Conservation (phyloP, 2,329 filamentous ascomycete species). For the Colletotrichum brevisporum region DNA sequence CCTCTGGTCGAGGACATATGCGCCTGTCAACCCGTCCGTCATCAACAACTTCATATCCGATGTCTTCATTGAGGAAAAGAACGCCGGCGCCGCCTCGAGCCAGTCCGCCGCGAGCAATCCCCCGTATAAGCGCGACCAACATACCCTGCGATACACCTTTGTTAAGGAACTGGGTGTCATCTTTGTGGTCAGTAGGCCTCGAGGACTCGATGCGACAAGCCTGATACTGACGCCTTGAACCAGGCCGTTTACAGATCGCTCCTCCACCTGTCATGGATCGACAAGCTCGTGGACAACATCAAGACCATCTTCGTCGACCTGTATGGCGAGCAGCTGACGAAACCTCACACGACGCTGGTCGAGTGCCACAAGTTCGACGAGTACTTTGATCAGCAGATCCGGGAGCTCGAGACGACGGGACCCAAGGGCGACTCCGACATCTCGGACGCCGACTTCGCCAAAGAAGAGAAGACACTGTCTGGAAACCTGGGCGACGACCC, state of each 20-base stretch:
- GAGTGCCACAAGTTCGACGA: slow-evolving; percentile 87
- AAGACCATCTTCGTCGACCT: slow-evolving; percentile 91
- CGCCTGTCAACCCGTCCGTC: slow-evolving; percentile 82
- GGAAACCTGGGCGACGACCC: slow-evolving; percentile 55
- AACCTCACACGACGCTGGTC: slow-evolving; percentile 81
- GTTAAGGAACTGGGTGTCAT: slow-evolving; percentile 95
- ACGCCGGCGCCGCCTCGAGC: slow-evolving; percentile 71
- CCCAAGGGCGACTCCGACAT: slow-evolving; percentile 47
- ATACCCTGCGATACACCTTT: slow-evolving; percentile 94
- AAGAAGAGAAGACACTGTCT: slow-evolving; percentile 52
- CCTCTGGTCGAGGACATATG: slow-evolving; percentile 92
- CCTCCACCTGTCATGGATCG: slow-evolving; percentile 95
- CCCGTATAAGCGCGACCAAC: slow-evolving; percentile 90
- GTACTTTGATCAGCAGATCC: slow-evolving; percentile 94
- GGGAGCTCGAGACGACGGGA: slow-evolving; percentile 78
- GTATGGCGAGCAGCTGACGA: slow-evolving; percentile 89
- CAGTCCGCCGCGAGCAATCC: slow-evolving; percentile 75
- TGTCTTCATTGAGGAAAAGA: slow-evolving; percentile 97
- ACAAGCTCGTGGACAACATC: slow-evolving; percentile 95
- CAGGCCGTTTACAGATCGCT: slow-evolving; percentile 97
- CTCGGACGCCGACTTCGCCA: slow-evolving; percentile 47
- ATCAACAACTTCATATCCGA: slow-evolving; percentile 97
- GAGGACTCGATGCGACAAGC: neutral
- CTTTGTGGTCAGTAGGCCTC: slow-evolving; percentile 78
- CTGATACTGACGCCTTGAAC: slow-evolving; percentile 30